These are phyloP conservation scores for Prunus kanzakura DNA, from an alignment of 306 rosid genomes.

Conservation along the genomic window DNA sequence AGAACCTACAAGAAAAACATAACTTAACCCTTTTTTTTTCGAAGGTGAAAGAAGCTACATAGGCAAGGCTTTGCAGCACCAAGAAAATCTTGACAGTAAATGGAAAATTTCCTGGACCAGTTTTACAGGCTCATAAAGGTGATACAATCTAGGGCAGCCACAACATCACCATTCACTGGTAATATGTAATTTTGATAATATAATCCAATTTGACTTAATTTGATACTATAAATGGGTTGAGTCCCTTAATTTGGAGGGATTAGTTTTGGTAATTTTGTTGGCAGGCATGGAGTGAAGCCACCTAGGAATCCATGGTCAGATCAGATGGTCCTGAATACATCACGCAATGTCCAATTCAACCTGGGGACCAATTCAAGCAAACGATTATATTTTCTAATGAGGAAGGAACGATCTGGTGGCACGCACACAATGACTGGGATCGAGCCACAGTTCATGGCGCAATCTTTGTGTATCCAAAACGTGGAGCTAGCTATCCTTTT, in stretches of 20 bases:
- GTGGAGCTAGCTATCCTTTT: no score
- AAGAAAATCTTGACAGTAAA: slow-evolving; percentile 57
- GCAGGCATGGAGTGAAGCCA: slow-evolving; percentile 55
- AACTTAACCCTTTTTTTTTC: background rate
- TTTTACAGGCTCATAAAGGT: slow-evolving; percentile 33
- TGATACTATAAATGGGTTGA: background rate
- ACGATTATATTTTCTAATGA: slow-evolving; percentile 33
- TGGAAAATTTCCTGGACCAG: slow-evolving; percentile 68
- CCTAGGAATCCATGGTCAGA: slow-evolving; percentile 68
- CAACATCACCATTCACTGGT: slow-evolving; percentile 65
- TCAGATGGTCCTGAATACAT: slow-evolving; percentile 42
- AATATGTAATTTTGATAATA: background rate
- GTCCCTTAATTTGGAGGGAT: background rate
- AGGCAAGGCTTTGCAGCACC: slow-evolving; percentile 48
- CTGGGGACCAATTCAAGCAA: background rate
- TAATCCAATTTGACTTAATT: background rate
- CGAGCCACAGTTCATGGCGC: no score
- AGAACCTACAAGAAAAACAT: no score
- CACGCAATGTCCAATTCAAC: slow-evolving; percentile 53
- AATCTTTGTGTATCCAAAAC: no score
- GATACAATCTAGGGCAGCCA: slow-evolving; percentile 46
- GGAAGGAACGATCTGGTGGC: no score
- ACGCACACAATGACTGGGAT: no score
- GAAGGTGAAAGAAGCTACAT: slow-evolving; percentile 48
- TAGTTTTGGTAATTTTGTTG: background rate